phyloP scores from a whole-genome alignment of 2,329 filamentous ascomycete species.

The Fusarium nisikadoi region DNA sequence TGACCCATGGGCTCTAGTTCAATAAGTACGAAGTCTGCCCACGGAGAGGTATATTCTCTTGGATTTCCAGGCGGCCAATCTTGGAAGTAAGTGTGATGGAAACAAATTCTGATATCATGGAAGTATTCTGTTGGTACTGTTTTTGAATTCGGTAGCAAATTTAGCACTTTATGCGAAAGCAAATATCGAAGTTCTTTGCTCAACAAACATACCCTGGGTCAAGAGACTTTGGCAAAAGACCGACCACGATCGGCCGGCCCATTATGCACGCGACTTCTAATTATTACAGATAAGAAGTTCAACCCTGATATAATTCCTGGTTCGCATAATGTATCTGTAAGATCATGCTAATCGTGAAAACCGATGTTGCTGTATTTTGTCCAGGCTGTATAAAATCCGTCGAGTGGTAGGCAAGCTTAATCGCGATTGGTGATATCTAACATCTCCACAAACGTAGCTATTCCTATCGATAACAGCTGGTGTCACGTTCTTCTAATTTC shows the following conservation, averaged over 20 bases:
- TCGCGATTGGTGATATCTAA: not conserved
- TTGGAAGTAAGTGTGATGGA: no score
- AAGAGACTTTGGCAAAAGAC: not conserved
- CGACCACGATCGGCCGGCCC: not conserved
- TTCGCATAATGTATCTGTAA: no score
- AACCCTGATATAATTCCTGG: rapidly evolving
- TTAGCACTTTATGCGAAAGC: no score
- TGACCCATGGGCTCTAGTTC: not conserved
- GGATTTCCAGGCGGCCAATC: rapidly evolving
- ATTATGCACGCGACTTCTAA: not conserved
- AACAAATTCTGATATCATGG: rapidly evolving
- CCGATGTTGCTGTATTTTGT: not conserved
- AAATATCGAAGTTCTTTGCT: not conserved
- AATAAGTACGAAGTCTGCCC: not conserved
- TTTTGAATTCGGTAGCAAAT: not conserved
- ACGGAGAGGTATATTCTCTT: no score
- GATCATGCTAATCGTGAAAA: not conserved
- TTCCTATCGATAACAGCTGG: not conserved
- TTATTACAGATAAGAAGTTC: not conserved
- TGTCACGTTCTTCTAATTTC: no score
- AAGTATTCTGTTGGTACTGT: rapidly evolving
- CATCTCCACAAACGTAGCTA: no score
- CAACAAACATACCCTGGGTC: no score
- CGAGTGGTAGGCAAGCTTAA: rapidly evolving
- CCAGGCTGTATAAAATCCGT: not conserved